Conservation (phyloP, 2,329 filamentous ascomycete species). For the Pseudogymnoascus sp. region DNA sequence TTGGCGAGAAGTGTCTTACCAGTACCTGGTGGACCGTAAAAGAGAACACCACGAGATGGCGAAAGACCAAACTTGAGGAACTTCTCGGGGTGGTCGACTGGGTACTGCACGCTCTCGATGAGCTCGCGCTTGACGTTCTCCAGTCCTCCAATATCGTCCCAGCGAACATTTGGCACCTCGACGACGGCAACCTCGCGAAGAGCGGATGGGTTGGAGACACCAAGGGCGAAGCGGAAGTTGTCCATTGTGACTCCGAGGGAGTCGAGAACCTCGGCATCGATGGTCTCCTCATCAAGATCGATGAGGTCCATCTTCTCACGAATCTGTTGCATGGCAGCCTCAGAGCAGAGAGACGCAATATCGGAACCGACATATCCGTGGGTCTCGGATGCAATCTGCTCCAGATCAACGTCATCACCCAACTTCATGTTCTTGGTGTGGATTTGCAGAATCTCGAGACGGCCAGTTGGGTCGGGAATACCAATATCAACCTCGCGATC, state of each 20-base stretch:
- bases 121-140: conserved; percentile 99
- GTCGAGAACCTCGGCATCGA: conserved; percentile 95
- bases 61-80: conserved; percentile 99
- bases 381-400: conserved; percentile 93
- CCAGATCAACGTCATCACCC: conserved; percentile 89
- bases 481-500: conserved; percentile 98
- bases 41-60: conserved; percentile 94
- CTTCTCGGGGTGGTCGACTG: conserved; percentile 97
- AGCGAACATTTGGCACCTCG: conserved; percentile 97
- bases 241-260: conserved; percentile 99
- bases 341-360: conserved; percentile 94
- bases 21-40: conserved; percentile 98
- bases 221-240: conserved; percentile 98
- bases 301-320: conserved; percentile 99
- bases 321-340: conserved; percentile 99
- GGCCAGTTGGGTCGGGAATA: conserved; percentile 93
- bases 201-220: conserved; percentile 96
- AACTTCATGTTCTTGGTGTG: conserved; percentile 99
- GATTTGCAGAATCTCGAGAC: conserved; percentile 97
- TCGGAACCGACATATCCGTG: conserved; percentile 99
- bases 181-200: conserved; percentile 98
- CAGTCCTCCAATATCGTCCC: conserved; percentile 99
- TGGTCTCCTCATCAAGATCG: conserved; percentile 96
- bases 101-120: conserved; percentile 97
- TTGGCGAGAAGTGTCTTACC: conserved; percentile 99